Conservation (phyloP, 768 basidiomycete species). For the Auriculariales sp. region DNA sequence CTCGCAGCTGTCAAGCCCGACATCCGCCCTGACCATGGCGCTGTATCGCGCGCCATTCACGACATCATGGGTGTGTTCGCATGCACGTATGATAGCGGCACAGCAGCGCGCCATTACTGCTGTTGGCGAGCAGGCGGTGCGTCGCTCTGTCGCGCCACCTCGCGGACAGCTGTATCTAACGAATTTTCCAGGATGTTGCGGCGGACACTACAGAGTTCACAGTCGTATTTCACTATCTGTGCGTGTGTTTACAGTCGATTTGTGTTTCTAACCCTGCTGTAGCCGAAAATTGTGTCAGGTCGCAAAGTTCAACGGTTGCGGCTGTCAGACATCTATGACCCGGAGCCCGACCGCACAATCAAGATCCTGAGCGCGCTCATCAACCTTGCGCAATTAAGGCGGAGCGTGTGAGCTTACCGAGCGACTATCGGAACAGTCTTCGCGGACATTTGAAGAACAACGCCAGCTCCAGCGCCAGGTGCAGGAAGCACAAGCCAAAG, state of each 20-base stretch:
- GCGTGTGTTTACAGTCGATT: slow-evolving; percentile 15
- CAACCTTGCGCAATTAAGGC: slow-evolving; percentile 86
- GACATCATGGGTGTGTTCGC: slow-evolving; percentile 52
- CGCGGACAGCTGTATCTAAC: slow-evolving; percentile 3
- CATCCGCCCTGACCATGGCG: slow-evolving; percentile 52
- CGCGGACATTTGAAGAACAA: slow-evolving; percentile 44
- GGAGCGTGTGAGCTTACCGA: slow-evolving; percentile 49
- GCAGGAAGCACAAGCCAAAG: slow-evolving; percentile 32
- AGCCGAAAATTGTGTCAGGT: slow-evolving; percentile 60
- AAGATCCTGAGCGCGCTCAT: slow-evolving; percentile 74
- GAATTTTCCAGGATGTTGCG: slow-evolving; percentile 45
- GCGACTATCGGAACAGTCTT: slow-evolving; percentile 45
- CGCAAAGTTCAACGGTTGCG: slow-evolving; percentile 61
- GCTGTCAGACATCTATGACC: slow-evolving; percentile 55
- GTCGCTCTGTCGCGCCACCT: slow-evolving; percentile 4
- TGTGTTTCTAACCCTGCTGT: neutral
- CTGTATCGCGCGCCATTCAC: slow-evolving; percentile 60
- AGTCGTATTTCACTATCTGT: slow-evolving; percentile 61
- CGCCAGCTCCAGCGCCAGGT: slow-evolving; percentile 38
- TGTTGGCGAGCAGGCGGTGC: slow-evolving; percentile 41
- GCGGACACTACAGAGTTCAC: slow-evolving; percentile 41
- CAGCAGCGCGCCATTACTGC: slow-evolving; percentile 40
- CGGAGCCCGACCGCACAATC: slow-evolving; percentile 61
- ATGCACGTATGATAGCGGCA: slow-evolving; percentile 43
- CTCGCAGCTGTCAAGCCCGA: slow-evolving; percentile 54